A percentile compares a stretch with the other conserved stretches of the same genome.
These are phyloP conservation scores for Vicia villosa DNA, from an alignment of 306 rosid species.

Conservation along the genomic window DNA sequence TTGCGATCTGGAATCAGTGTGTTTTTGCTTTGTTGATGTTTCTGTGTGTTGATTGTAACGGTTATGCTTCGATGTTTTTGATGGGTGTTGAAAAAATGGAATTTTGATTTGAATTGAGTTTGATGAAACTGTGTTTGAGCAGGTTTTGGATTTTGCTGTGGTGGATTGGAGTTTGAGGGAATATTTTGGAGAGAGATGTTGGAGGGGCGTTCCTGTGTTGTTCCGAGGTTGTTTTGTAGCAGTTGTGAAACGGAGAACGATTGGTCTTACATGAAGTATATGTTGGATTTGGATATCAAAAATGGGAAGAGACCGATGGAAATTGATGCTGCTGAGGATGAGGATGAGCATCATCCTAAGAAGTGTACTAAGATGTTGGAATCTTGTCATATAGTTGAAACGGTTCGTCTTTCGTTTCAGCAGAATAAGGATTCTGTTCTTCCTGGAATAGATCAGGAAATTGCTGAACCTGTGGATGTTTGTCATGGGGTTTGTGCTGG, in stretches of 20 bases:
- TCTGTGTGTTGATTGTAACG: constrained; percentile 34
- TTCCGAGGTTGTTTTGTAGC: constrained; percentile 73
- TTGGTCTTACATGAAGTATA: constrained; percentile 69
- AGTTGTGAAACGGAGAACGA: constrained; percentile 62
- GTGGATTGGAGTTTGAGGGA: no score
- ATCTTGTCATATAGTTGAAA: constrained; percentile 43
- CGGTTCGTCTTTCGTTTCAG: constrained; percentile 35
- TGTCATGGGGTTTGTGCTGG: neutral
- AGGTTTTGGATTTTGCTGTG: constrained; percentile 43
- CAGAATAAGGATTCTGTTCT: constrained; percentile 31
- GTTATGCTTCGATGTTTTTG: neutral
- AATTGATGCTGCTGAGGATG: constrained; percentile 48
- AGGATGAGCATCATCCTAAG: constrained; percentile 49
- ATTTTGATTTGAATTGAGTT: constrained; percentile 31
- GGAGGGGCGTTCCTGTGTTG: constrained; percentile 70
- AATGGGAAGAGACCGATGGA: constrained; percentile 63
- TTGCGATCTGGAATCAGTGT: constrained; percentile 42
- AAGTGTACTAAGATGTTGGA: constrained; percentile 51
- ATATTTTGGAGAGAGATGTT: constrained; percentile 62
- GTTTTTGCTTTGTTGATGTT: constrained; percentile 19
- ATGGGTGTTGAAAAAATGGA: neutral
- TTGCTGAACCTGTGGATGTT: neutral
- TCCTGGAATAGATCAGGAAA: constrained; percentile 45
- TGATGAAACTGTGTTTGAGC: constrained; percentile 46
- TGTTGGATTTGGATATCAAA: constrained; percentile 52